These are phyloP conservation scores for Dothiorella sarmentorum DNA, from an alignment of 2,329 filamentous ascomycete genomes.

Conservation along the genomic window DNA sequence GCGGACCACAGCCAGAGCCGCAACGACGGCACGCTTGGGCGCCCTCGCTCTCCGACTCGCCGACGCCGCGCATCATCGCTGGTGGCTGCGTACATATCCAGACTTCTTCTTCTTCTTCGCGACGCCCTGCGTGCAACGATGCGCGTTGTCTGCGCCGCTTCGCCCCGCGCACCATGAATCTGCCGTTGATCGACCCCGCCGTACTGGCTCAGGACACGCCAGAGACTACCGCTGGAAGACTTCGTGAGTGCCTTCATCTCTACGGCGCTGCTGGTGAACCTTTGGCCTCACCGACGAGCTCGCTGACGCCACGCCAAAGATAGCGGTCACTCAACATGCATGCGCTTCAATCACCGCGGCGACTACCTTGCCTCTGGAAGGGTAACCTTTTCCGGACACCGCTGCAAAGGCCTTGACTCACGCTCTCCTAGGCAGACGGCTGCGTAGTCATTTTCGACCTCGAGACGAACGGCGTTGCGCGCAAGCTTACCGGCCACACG, in stretches of 20 bases:
- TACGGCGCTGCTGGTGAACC: too few relatives aligned
- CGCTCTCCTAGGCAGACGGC: slow-evolving; percentile 62
- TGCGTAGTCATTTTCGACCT: slow-evolving; percentile 95
- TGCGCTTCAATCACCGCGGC: slow-evolving; percentile 89
- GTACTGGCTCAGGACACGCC: slow-evolving; percentile 79
- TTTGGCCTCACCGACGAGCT: too few relatives aligned
- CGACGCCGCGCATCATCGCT: slow-evolving; percentile 6
- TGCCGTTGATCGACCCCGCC: slow-evolving; percentile 68
- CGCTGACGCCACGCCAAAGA: slow-evolving; percentile 37
- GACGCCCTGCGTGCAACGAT: neutral
- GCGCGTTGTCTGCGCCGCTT: neutral
- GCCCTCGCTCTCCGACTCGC: neutral
- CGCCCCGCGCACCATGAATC: slow-evolving; percentile 58
- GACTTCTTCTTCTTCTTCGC: neutral
- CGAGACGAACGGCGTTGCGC: slow-evolving; percentile 93
- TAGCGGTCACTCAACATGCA: slow-evolving; percentile 61
- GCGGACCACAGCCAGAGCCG: too few relatives aligned
- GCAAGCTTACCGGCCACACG: slow-evolving; percentile 89
- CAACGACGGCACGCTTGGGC: too few relatives aligned
- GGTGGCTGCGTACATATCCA: neutral
- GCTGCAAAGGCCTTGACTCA: slow-evolving; percentile 22
- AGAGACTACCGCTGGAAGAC: slow-evolving; percentile 80
- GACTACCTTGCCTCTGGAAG: slow-evolving; percentile 93
- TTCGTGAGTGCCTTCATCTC: slow-evolving; percentile 63
- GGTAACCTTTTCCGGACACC: slow-evolving; percentile 45